Evolutionary conservation across 768 basidiomycete species (phyloP), one percentile per base, ranked within the genome.

Genomic region (Suillus americanus): DNA sequence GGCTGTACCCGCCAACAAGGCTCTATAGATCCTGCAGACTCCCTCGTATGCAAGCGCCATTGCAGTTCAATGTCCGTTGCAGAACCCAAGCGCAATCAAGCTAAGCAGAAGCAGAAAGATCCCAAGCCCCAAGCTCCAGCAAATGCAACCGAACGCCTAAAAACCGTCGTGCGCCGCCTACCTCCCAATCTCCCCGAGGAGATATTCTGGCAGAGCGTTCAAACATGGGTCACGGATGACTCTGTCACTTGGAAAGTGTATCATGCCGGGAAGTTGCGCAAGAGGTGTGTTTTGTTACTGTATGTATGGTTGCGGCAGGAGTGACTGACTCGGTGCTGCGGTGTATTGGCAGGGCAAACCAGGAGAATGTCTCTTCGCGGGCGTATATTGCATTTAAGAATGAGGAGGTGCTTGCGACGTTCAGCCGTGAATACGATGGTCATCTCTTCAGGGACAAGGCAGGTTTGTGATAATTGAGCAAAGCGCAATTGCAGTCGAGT

Each of bases 141-240:
- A 4, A 73, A 63, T 23, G 76, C 78, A 23, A 76, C 77, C 5
- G 89, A 91, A 66, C 86, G 91, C 5, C 79, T 95, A 70, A 99
- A 99, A 82, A 88, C 89, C 37, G 84, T 97, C 68, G 89, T 98
- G 20, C 88, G 97, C 50, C 80, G 94, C 45, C 81, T 98, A 5
- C 97, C 97, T 0, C 91, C 96, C 14, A 94, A 95, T 70, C 81
- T 99, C 3, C 97, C 97, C 5, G 95, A 95, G 70, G 87, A 87
- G 2, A 78, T 97, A 61, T 99, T 99, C 78, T 99, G 97, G 97
- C 87, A 90, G 70, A 94, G 92, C 66, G 94, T 95, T 3, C 82
- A 88, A 61, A 73, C 81, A 2, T 99, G 96, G 95, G 90, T 95
- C 18, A 82, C 86, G 1, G 89, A 91, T 20, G 89, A 94, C 41